Base-by-base conservation (phyloP, 257 asterid species). In the Solanum sejunctum region DNA sequence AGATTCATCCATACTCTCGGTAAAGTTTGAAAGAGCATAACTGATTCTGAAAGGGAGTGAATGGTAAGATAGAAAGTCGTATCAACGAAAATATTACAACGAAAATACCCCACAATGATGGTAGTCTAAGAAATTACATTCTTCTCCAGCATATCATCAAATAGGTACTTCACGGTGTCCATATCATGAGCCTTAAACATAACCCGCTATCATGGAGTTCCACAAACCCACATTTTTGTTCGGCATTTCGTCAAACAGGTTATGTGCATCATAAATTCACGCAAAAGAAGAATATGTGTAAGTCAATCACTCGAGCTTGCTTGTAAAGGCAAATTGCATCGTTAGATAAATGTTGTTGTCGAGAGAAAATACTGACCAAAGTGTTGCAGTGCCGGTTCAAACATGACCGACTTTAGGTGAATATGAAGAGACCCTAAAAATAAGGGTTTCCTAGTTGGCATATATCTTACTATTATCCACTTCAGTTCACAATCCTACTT, bases 91-190 rank as follows among this genome's bases (percentile, higher is more conserved):
- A 36, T 36, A 4, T 36, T 36, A 36, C 39, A n/a, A n/a, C n/a
- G 84, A 47, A 57, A 47, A 8, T 78, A 84, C 2, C 87, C 84
- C n/a, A 80, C 69, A 60, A 84, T 77, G 1, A 84, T 20, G 54
- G 84, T 20, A 41, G 87, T 84, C 87, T 84, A 84, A 78, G 87
- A 84, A 78, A 84, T 39, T 49, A 77, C 84, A 84, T 63, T 78
- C 75, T 82, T 84, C 69, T 39, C 63, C 9, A 41, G 67, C 84
- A 84, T 77, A 41, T 43, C 7, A 55, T 77, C 69, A 58, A 84
- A 84, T 52, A 84, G 43, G 64, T 8, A 18, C 41, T 36, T 32
- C 8, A 79, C 87, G 0, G 51, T 47, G 17, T 75, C 87, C 79
- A 47, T 58, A 49, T 77, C 87, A 61, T 54, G 79, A 77, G 49